Conservation (phyloP, 345 rosid species). For the Gossypium bickii region DNA sequence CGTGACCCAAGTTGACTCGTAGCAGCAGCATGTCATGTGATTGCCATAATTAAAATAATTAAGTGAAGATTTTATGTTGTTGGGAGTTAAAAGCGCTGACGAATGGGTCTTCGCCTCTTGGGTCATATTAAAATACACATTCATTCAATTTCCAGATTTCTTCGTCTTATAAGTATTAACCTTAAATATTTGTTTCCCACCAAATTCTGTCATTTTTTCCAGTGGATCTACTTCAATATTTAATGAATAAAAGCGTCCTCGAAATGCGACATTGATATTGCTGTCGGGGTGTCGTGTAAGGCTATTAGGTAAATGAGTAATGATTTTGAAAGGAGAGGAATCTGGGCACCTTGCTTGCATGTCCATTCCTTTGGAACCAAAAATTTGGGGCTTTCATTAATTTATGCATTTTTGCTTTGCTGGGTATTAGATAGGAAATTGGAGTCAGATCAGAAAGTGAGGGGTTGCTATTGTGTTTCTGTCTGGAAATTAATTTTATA, state of each 20-base stretch:
- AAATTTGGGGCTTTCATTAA: slow-evolving; percentile 15
- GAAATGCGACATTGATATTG: slow-evolving; percentile 35
- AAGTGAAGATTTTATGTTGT: too few species aligned
- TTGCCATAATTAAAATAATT: background rate
- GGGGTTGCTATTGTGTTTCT: slow-evolving; percentile 12
- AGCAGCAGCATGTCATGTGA: slow-evolving; percentile 17
- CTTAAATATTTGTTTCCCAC: background rate
- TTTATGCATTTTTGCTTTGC: slow-evolving; percentile 1
- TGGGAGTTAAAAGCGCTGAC: too few species aligned
- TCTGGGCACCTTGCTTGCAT: slow-evolving; percentile 21
- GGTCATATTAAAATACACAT: too few species aligned
- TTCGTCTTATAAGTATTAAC: too few species aligned
- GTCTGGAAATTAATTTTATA: slow-evolving; percentile 21
- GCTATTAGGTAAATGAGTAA: slow-evolving; percentile 21
- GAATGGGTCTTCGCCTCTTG: too few species aligned
- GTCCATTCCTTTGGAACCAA: slow-evolving; percentile 17
- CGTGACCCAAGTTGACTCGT: slow-evolving; percentile 30
- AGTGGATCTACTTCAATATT: background rate
- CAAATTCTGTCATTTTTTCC: background rate
- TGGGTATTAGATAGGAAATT: slow-evolving; percentile 2
- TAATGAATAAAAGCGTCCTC: slow-evolving; percentile 9
- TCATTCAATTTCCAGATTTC: too few species aligned
- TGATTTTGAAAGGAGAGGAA: slow-evolving; percentile 31
- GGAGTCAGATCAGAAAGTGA: background rate
- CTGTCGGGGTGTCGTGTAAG: slow-evolving; percentile 30